These are phyloP conservation scores for Thyridium curvatum DNA, from an alignment of 2,329 filamentous ascomycete species.

Conservation along the genomic window DNA sequence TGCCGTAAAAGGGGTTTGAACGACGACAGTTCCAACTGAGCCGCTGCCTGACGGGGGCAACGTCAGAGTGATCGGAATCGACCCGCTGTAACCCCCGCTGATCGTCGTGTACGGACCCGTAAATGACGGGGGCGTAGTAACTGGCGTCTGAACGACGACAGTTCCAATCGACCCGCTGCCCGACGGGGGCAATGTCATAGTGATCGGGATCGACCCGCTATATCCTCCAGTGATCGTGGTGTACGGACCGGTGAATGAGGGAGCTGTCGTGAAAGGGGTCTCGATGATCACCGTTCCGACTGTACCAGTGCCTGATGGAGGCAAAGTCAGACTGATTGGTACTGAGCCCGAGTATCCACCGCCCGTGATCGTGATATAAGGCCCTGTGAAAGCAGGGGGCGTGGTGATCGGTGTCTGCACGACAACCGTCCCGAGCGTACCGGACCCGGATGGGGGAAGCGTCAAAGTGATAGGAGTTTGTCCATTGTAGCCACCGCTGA, in stretches of 20 bases:
- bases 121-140: neutral
- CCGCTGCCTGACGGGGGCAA: neutral
- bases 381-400: slow-evolving; percentile 5
- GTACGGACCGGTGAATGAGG: too few relatives aligned
- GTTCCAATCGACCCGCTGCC: neutral
- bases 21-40: slow-evolving; percentile 1
- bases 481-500: slow-evolving; percentile 9
- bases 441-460: slow-evolving; percentile 5
- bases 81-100: neutral
- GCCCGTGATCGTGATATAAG: slow-evolving; percentile 6
- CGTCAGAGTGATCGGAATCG: neutral
- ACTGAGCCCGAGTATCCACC: slow-evolving; percentile 6
- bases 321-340: slow-evolving; percentile 4
- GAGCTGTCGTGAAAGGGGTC: neutral
- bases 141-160: neutral
- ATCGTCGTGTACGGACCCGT: slow-evolving; percentile 1
- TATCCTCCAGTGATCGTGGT: slow-evolving; percentile 3
- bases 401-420: slow-evolving; percentile 4
- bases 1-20: too few relatives aligned
- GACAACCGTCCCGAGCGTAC: slow-evolving; percentile 6
- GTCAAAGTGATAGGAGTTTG: slow-evolving; percentile 7
- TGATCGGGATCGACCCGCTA: neutral
- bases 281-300: slow-evolving; percentile 10
- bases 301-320: slow-evolving; percentile 3
- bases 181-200: slow-evolving; percentile 1